Evolutionary conservation across 2,329 filamentous ascomycete genomes (phyloP), one percentile per base, ranked within the genome.

Genomic region (Tolypocladium sp.): DNA sequence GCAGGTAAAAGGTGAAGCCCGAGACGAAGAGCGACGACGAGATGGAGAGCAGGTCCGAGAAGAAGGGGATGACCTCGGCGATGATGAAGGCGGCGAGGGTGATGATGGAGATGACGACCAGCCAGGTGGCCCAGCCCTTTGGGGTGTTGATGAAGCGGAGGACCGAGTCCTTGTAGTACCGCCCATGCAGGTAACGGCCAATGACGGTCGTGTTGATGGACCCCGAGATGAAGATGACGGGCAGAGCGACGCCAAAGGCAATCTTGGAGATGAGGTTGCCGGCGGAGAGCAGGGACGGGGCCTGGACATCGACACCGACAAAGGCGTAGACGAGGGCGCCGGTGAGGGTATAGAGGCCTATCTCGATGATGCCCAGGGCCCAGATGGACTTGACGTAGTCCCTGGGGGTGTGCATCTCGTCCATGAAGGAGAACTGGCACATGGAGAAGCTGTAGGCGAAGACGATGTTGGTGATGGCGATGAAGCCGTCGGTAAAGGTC

Each of bases 171-270:
- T 73, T 73, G 67, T 71, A 80, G n/a, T 75, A 60, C 41, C 77
- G 75, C 7, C 73, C 76, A 65, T 79, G 77, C 61, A 80, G 69
- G 61, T 79, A 80, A 25, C 77, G 76, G 4, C 69, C 72, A 37
- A 76, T 72, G 13, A 79, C 76, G 2, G 75, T 78, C 41, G 76
- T 78, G 73, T 89, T 87, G 70, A 91, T 87, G 22, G 88, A 86
- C 56, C 88, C 89, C 0, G 88, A 87, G 62, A 91, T 85, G 65
- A 90, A 80, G 68, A 91, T 91, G 58, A 88, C 90, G 17, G 88
- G 88, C 4, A 88, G 76, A 0, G 86, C 88, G 62, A 91, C 71
- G 35, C 86, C 87, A 66, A 88, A 91, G 2, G 87, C 86, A 8
- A 91, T 73, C 68, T 89, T 89, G 56, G 82, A 81, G 30, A 90